Percentiles rank a stretch among this genome's conserved stretches.
These are phyloP conservation scores for Mycocentrospora acerina DNA, from an alignment of 2,329 filamentous ascomycete genomes.

Conservation along the genomic window DNA sequence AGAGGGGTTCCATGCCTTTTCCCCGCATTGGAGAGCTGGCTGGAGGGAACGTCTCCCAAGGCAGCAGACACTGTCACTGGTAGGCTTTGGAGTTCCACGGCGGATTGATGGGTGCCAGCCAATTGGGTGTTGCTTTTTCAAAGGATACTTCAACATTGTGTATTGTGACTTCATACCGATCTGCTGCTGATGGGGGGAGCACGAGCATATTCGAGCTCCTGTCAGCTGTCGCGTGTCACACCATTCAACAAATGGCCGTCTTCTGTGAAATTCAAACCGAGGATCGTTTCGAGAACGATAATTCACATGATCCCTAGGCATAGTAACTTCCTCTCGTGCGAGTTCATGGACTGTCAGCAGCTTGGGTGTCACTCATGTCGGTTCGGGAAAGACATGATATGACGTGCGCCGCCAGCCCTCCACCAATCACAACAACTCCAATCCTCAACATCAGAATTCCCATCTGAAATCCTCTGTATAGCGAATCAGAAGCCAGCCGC, in stretches of 20 bases:
- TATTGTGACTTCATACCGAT: slow-evolving; percentile 1
- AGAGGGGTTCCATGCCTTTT: slow-evolving; percentile 25
- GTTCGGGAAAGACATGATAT: no score
- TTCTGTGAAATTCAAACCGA: background rate
- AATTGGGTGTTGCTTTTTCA: slow-evolving; percentile 16
- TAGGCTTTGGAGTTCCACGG: slow-evolving; percentile 5
- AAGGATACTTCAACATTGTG: background rate
- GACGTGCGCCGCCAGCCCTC: no score
- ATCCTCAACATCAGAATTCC: no score
- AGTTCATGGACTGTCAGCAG: no score
- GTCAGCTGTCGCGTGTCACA: slow-evolving; percentile 10
- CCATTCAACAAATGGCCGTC: background rate
- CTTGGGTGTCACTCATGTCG: no score
- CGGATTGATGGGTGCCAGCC: slow-evolving; percentile 11
- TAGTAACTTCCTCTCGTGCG: background rate
- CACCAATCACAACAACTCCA: no score
- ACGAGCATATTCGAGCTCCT: background rate
- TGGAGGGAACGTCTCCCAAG: slow-evolving; percentile 5
- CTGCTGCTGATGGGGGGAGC: slow-evolving; percentile 5
- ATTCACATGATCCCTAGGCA: slow-evolving; percentile 5
- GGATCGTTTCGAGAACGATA: slow-evolving; percentile 1
- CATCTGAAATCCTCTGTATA: no score
- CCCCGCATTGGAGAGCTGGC: slow-evolving; percentile 27
- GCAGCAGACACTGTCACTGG: slow-evolving; percentile 15
- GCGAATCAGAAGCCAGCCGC: no score